Evolutionary conservation across 805 yeast species (phyloP).

Genomic region (Jamesozyma hellenica): DNA sequence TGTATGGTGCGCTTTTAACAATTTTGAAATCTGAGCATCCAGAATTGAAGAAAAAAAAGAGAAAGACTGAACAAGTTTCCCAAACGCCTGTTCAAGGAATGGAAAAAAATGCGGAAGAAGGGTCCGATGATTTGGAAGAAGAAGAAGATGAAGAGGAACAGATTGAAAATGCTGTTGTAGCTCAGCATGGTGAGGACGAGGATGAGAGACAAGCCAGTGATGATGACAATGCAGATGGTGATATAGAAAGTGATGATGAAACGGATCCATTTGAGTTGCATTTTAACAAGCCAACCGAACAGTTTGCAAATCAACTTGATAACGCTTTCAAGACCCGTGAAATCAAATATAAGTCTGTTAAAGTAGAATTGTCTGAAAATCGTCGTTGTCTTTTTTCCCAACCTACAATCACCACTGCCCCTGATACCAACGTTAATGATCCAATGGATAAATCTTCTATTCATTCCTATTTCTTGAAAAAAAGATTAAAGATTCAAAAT

Average conservation of each 20-base stretch:
- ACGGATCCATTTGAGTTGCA: slow-evolving; percentile 73
- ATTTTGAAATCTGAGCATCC: slow-evolving; percentile 43
- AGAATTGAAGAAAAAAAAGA: slow-evolving; percentile 12
- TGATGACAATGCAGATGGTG: slow-evolving; percentile 12
- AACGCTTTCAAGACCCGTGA: slow-evolving; percentile 25
- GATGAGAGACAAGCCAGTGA: slow-evolving; percentile 22
- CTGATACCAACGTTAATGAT: slow-evolving; percentile 11
- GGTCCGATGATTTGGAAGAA: slow-evolving; percentile 18
- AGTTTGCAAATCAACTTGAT: slow-evolving; percentile 31
- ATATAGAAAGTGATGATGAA: slow-evolving; percentile 31
- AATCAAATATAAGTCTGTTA: slow-evolving; percentile 19
- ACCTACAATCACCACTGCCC: slow-evolving; percentile 17
- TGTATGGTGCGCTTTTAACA: slow-evolving; percentile 59
- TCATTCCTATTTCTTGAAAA: slow-evolving; percentile 37
- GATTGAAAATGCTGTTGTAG: slow-evolving; percentile 23
- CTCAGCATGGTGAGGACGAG: slow-evolving; percentile 18
- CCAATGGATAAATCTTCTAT: slow-evolving; percentile 18
- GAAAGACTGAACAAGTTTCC: slow-evolving; percentile 9
- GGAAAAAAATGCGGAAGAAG: slow-evolving; percentile 2
- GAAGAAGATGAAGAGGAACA: slow-evolving; percentile 23
- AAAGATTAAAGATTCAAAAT: slow-evolving; percentile 30
- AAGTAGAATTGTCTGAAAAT: slow-evolving; percentile 9
- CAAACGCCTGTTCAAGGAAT: slow-evolving; percentile 9
- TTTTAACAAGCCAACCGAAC: slow-evolving; percentile 42
- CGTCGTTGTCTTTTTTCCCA: slow-evolving; percentile 20